A percentile compares a stretch with the other conserved stretches of the same genome.
Conservation (phyloP, 2,329 filamentous ascomycete species). For the Aureobasidium vineae region DNA sequence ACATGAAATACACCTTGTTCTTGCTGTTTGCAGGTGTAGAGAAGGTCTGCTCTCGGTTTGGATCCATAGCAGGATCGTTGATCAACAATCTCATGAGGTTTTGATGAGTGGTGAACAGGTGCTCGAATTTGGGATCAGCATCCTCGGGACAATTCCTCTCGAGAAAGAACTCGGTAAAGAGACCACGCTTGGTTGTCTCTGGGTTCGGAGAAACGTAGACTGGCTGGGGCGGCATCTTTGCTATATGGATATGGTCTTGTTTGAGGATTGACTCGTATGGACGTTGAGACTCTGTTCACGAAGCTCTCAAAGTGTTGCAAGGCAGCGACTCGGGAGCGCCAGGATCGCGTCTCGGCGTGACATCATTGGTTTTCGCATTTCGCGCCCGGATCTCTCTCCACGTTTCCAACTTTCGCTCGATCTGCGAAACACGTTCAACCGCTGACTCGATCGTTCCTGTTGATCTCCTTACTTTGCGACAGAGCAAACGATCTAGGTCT, state of each 20-base stretch:
- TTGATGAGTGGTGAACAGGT: constrained; percentile 29
- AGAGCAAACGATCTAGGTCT: neutral
- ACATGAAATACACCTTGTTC: constrained; percentile 39
- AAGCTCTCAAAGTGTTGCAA: constrained; percentile 11
- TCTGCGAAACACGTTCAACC: constrained; percentile 3
- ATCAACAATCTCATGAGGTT: constrained; percentile 35
- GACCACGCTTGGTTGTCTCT: constrained; percentile 33
- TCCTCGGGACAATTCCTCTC: constrained; percentile 29
- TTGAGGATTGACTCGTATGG: neutral
- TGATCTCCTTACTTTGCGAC: neutral
- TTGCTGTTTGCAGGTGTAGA: constrained; percentile 39
- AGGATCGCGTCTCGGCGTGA: neutral
- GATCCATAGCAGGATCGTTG: constrained; percentile 37
- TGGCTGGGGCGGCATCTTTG: constrained; percentile 3
- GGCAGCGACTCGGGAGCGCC: neutral
- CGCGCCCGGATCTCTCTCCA: neutral
- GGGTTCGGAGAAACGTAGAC: constrained; percentile 29
- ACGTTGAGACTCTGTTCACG: neutral
- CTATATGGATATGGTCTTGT: neutral
- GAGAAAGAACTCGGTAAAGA: constrained; percentile 33
- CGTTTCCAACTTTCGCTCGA: neutral
- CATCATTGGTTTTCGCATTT: neutral
- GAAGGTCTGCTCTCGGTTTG: constrained; percentile 39
- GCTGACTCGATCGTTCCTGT: neutral
- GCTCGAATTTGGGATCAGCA: constrained; percentile 31